Percentiles rank a stretch among this genome's conserved stretches.
Conservation (phyloP, 2,329 filamentous ascomycete species). For the Annulohypoxylon truncatum region DNA sequence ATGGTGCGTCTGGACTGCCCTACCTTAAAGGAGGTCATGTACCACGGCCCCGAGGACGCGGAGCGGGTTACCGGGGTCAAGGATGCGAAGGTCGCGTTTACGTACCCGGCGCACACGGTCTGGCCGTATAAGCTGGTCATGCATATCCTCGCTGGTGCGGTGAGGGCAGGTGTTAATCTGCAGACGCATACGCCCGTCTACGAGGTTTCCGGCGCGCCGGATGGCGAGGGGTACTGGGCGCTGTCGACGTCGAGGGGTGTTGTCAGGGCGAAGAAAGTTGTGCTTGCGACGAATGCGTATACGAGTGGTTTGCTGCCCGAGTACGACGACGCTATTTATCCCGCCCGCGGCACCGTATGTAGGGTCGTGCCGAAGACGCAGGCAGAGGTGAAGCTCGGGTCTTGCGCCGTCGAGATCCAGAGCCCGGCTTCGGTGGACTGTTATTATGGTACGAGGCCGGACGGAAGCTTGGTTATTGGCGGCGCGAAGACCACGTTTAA, state of each 20-base stretch:
- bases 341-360: conserved; percentile 62
- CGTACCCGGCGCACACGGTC: conserved; percentile 45
- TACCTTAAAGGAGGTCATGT: conserved; percentile 38
- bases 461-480: conserved; percentile 58
- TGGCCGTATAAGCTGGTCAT: conserved; percentile 49
- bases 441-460: conserved; percentile 51
- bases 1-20: conserved; percentile 43
- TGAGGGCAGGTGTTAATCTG: conserved; percentile 43
- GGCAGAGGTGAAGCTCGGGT: conserved; percentile 11
- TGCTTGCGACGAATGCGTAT: conserved; percentile 76
- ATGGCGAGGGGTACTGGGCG: conserved; percentile 53
- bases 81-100: conserved; percentile 50
- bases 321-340: conserved; percentile 71
- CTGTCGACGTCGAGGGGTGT: conserved; percentile 66
- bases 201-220: conserved; percentile 36
- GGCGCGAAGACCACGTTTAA: conserved; percentile 50
- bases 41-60: conserved; percentile 38
- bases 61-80: conserved; percentile 49
- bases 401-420: conserved; percentile 14
- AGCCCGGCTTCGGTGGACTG: conserved; percentile 34
- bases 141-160: conserved; percentile 40
- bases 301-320: conserved; percentile 69
- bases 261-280: conserved; percentile 64
- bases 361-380: conserved; percentile 20
- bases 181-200: conserved; percentile 46